Conservation (phyloP, 768 basidiomycete genomes). For the Naganishia onofrii region DNA sequence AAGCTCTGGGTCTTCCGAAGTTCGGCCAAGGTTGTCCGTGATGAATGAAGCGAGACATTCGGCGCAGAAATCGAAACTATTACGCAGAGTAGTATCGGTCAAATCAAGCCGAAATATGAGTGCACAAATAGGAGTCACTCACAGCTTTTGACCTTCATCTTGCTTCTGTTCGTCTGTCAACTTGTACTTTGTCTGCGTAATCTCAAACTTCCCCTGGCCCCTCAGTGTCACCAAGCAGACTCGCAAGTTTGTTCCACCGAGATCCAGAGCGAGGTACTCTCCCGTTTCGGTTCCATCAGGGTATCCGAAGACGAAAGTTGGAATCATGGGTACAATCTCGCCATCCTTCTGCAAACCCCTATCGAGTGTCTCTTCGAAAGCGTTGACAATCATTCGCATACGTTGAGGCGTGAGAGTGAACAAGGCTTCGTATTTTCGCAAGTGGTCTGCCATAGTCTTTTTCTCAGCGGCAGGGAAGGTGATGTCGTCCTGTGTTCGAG, state of each 20-base stretch:
- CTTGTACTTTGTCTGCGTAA: slow-evolving; percentile 95
- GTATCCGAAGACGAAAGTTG: slow-evolving; percentile 90
- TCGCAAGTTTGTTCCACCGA: slow-evolving; percentile 87
- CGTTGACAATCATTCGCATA: slow-evolving; percentile 80
- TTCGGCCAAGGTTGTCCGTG: slow-evolving; percentile 61
- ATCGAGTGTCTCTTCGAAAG: slow-evolving; percentile 89
- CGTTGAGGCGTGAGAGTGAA: slow-evolving; percentile 57
- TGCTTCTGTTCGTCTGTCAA: slow-evolving; percentile 97
- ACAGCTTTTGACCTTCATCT: slow-evolving; percentile 88
- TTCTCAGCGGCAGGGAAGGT: slow-evolving; percentile 91
- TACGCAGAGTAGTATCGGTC: neutral
- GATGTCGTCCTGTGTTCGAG: slow-evolving; percentile 67
- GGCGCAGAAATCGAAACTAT: slow-evolving; percentile 83
- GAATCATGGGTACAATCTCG: slow-evolving; percentile 72
- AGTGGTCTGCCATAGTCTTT: slow-evolving; percentile 88
- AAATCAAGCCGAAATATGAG: neutral
- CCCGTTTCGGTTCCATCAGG: slow-evolving; percentile 85
- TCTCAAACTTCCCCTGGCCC: slow-evolving; percentile 93
- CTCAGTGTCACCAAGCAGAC: slow-evolving; percentile 92
- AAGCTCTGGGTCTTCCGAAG: slow-evolving; percentile 57
- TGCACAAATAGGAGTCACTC: slow-evolving; percentile 25
- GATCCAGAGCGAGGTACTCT: slow-evolving; percentile 75
- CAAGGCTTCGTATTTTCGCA: slow-evolving; percentile 83
- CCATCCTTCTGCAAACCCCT: slow-evolving; percentile 74
- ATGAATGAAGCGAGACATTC: slow-evolving; percentile 88